Evolutionary conservation across 2,329 filamentous ascomycete species (phyloP), one percentile per base, ranked within the genome.

Genomic region (Elsinoe perseae): DNA sequence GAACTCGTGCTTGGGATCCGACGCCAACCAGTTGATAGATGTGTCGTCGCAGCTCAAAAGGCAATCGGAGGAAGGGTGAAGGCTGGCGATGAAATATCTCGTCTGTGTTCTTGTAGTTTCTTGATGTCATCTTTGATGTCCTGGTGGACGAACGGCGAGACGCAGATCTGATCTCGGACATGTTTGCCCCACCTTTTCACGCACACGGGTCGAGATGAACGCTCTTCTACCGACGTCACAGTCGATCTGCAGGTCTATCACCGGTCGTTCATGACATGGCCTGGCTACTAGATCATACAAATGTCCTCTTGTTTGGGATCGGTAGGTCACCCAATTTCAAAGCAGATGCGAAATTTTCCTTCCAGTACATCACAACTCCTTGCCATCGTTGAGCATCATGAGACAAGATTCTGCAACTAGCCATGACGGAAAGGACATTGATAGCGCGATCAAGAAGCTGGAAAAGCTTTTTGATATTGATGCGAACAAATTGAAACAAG

Each of bases 391-490:
- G 16, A 32, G 40, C 25, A 50, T 30, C 20, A 52, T 34, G 30
- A 52, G 18, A 52, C 48, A 52, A n/a, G 30, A 38, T 21, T 52
- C 48, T 21, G 30, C 27, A 16, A 34, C 20, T 32, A 52, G 16
- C 4, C 6, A 21, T 21, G 21, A 5, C 21, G 12, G 14, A 23
- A 21, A 27, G 14, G 9, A 25, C 30, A 52, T 52, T 14, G 42
- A 34, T 69, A 69, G 78, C 50, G 85, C 95, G 72, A 89, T 96
- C 65, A 81, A 86, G 68, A 79, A 80, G 60, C 80, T 96, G 18
- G 91, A 96, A 75, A 79, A 87, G 55, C 72, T 85, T 54, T 95
- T 96, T 71, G 85, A 83, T 3, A 82, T 95, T 42, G 80, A 85
- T 62, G 77, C 78, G 0, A 73, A 79, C 23, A 93, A 87, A 75